Evolutionary conservation across 805 yeast genomes (phyloP), one percentile per base, ranked within the genome.

Genomic region (Scheffersomyces coipomensis): DNA sequence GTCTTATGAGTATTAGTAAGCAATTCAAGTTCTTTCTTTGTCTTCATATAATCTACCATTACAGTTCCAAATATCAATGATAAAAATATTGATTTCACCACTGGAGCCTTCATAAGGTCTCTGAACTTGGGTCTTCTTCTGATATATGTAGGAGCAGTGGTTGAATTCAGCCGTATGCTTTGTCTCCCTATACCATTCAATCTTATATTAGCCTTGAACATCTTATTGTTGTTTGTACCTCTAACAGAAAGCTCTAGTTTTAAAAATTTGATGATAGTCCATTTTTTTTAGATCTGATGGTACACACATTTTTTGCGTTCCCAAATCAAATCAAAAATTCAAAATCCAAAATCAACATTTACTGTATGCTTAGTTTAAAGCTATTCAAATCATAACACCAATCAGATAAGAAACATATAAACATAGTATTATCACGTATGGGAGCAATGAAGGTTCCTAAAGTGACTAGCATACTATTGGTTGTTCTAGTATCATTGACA

Each of bases 41-140:
- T 70, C 34, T 70, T 60, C 64, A 73, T 71, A 30, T 71, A 62
- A 42, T 76, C 78, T 25, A 76, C 63, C 3, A 72, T 76, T 3
- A 70, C 69, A 2, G 79, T 64, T 5, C 74, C 73, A 46, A 70
- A 65, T 10, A 68, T 46, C 13, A 69, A 40, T 4, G 71, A 60
- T 30, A 67, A 56, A 15, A 68, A 42, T 7, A 68, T 51, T 11
- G 73, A 58, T 51, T 71, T 70, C 40, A 66, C 48, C 6, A 66
- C 54, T 6, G 73, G 66, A 0, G 66, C 56, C 25, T 46, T 50
- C 22, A 67, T 40, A n/a, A 66, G 42, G 29, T 58, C 65, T 11
- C 61, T 45, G 27, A 55, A 45, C 4, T 54, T 47, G 5, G 67
- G 54, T 23, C 50, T 48, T n/a, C 29, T 13, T 29, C 43, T 21